Percentiles rank a stretch among this genome's conserved stretches.
Evolutionary conservation across 768 basidiomycete species (phyloP).

Genomic region (Boletus vermiculosoides): DNA sequence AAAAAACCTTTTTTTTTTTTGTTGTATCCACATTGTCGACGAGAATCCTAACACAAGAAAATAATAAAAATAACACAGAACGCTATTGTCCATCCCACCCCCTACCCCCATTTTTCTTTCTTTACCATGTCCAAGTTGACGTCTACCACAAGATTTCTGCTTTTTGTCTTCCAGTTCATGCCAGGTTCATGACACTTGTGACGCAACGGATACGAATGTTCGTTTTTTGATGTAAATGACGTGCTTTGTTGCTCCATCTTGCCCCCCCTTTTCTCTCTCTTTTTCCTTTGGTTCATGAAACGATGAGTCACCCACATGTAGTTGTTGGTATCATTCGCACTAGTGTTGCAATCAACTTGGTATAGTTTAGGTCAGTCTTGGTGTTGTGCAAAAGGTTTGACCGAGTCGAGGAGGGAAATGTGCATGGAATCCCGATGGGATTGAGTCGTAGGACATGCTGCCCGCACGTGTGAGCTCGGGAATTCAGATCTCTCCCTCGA

Average conservation of each 20-base stretch:
- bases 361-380: not conserved
- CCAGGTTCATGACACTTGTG: constrained; percentile 25
- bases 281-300: not conserved
- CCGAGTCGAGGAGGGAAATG: too few species aligned
- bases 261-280: not conserved
- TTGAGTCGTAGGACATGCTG: too few species aligned
- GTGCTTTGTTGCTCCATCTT: constrained; percentile 12
- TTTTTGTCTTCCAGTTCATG: constrained; percentile 16
- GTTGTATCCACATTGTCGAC: constrained; percentile 1
- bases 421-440: too few species aligned
- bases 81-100: too few species aligned
- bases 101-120: not conserved
- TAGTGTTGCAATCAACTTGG: constrained; percentile 13
- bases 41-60: not conserved
- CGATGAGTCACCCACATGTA: constrained; percentile 19
- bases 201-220: constrained; percentile 14
- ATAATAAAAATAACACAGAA: not conserved
- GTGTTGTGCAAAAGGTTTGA: not conserved
- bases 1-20: not conserved
- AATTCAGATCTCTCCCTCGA: too few species aligned
- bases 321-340: constrained; percentile 21
- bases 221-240: constrained; percentile 1
- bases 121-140: not conserved
- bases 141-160: not conserved
- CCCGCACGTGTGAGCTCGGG: too few species aligned